These are phyloP conservation scores for Cucurbita moschata DNA, from an alignment of 306 rosid species.

Conservation along the genomic window DNA sequence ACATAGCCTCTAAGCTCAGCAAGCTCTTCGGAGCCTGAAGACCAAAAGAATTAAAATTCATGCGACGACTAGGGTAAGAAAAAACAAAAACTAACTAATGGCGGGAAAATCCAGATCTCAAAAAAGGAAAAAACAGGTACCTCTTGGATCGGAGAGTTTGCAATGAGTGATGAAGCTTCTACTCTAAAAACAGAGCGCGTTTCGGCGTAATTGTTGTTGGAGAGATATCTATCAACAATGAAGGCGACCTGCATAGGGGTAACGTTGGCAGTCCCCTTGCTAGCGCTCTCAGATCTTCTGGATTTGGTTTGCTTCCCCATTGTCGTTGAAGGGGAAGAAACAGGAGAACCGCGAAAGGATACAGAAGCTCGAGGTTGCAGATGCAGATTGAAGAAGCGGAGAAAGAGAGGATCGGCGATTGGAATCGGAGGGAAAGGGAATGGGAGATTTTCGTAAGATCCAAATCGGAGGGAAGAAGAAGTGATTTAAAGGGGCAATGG, in stretches of 20 bases:
- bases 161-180: slow-evolving; percentile 57
- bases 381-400: not conserved
- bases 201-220: slow-evolving; percentile 37
- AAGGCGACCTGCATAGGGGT: slow-evolving; percentile 66
- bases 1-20: slow-evolving; percentile 43
- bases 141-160: slow-evolving; percentile 50
- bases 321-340: not conserved
- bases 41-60: not conserved
- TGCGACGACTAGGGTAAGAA: not conserved
- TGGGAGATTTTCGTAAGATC: not conserved
- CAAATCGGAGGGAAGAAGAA: slow-evolving; percentile 13
- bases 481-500: not conserved
- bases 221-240: slow-evolving; percentile 67
- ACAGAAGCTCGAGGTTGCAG: not conserved
- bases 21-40: slow-evolving; percentile 48
- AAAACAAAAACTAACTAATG: not conserved
- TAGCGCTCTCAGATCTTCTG: slow-evolving; percentile 21
- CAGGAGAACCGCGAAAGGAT: not conserved
- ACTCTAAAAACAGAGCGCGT: slow-evolving; percentile 46
- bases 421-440: not conserved
- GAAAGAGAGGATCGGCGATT: not conserved
- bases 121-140: slow-evolving; percentile 14
- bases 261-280: slow-evolving; percentile 29
- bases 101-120: not conserved
- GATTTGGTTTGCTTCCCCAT: slow-evolving; percentile 57